Base-by-base conservation (phyloP, 495 filamentous ascomycete species). In the Tuber brumale region DNA sequence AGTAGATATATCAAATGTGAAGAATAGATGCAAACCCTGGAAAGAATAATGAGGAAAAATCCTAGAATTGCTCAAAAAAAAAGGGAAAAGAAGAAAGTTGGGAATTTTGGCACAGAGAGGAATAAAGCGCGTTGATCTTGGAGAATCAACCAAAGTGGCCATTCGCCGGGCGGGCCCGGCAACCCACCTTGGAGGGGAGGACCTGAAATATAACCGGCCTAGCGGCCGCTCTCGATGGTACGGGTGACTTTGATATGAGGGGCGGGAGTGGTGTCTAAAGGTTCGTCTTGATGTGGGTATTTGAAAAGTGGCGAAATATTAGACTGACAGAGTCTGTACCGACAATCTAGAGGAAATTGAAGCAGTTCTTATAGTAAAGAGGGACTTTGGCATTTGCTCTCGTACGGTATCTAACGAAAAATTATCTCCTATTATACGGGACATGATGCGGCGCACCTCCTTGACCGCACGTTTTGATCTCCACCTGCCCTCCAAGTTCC, bases 41-140 rank as follows among this genome's bases (percentile, higher is more conserved):
- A 41, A 74, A 69, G 43, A 72, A 18, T 31, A 66, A 66, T 6
- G 57, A 31, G 27, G 1, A 66, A 27, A 31, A 66, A 14, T n/a
- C 57, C n/a, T 66, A 31, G 57, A 8, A 10, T 31, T 66, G n/a
- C n/a, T 66, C 10, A n/a, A n/a, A 31, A 16, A 66, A 31, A 66
- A 41, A 6, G 39, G 51, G 69, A 78, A 72, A 79, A n/a, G 45
- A 79, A 79, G n/a, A n/a, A n/a, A n/a, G 73, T 71, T 35, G 77
- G 70, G 46, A 45, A 73, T 69, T 73, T 66, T 31, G 57, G 9
- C 27, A 31, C 12, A n/a, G n/a, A 66, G 27, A 61, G n/a, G 10
- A 31, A 16, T 18, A 18, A 31, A 31, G 14, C 27, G 5, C 57
- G 27, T 18, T 1, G 57, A 27, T 31, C 12, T 31, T n/a, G 0